Percentiles rank a stretch among this genome's conserved stretches.
phyloP scores from a whole-genome alignment of 2,329 filamentous ascomycete species.

The Fusarium napiforme region DNA sequence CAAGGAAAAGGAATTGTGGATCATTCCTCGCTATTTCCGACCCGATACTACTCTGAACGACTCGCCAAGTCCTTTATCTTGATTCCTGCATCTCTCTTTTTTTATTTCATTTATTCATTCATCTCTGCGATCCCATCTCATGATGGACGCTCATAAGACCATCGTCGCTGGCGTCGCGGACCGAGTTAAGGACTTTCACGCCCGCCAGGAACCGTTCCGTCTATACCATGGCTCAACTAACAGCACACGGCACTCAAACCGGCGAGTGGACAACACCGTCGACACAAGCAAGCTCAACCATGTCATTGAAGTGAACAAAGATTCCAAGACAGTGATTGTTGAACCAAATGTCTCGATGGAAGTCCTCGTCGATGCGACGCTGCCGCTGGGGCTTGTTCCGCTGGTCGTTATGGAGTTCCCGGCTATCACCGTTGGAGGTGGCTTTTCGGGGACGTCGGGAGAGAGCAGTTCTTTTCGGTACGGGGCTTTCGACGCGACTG shows the following conservation, averaged over 20 bases:
- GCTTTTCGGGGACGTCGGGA: constrained; percentile 72
- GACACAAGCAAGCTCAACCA: constrained; percentile 73
- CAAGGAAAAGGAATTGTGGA: constrained; percentile 27
- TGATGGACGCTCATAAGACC: constrained; percentile 57
- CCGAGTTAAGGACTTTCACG: constrained; percentile 57
- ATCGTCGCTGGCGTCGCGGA: constrained; percentile 57
- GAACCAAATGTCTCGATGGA: constrained; percentile 80
- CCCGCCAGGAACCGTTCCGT: constrained; percentile 67
- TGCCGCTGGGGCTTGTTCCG: constrained; percentile 67
- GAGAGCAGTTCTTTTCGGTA: constrained; percentile 76
- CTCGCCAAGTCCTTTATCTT: constrained; percentile 20
- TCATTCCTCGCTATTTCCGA: constrained; percentile 29
- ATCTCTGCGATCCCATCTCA: neutral
- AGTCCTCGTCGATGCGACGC: constrained; percentile 65
- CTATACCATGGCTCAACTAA: constrained; percentile 83
- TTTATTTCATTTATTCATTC: neutral
- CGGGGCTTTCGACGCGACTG: constrained; percentile 72
- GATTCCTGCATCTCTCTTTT: neutral
- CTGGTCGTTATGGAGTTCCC: constrained; percentile 78
- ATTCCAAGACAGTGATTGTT: constrained; percentile 67
- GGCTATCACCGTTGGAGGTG: constrained; percentile 76
- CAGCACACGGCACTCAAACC: constrained; percentile 71
- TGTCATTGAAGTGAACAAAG: constrained; percentile 69
- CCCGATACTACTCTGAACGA: constrained; percentile 26
- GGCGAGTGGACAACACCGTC: constrained; percentile 65